Evolutionary conservation across 345 rosid species (phyloP), one percentile per base, ranked within the genome.

Genomic region (Limnanthes douglasii): DNA sequence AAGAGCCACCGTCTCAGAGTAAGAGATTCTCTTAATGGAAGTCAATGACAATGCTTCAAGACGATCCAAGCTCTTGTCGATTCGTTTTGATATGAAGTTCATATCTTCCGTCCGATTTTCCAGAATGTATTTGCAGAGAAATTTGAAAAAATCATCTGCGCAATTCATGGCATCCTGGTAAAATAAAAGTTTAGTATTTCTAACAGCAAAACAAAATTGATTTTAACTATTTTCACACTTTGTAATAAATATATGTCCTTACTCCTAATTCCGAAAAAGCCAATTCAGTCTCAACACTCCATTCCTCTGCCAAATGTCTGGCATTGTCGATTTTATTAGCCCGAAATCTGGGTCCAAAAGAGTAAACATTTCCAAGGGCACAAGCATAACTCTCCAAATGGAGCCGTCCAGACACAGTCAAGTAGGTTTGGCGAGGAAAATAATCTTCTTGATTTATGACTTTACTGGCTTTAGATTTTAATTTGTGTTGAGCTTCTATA

Each of bases 331-430:
- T 50, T 50, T 65, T 62, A 54, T 67, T 74, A 33, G 93, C 94
- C 24, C 18, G 48, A 45, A 77, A 90, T 53, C 82, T 67, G 26
- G 95, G 88, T 45, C 95, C 95, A 18, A 80, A 65, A 9, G 98
- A 54, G 60, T 79, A 90, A 31, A 90, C 94, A 43, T 84, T 66
- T 43, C 98, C 98, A 37, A 90, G 77, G 13, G 86, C 76, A 62
- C 78, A 72, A 6, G 95, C 94, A 49, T 68, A 80, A 59, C 98
- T 79, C 62, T 77, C 94, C 41, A 90, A 61, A 70, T 74, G 95
- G 52, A 72, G 72, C 45, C 64, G 73, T 22, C 98, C 94, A 12
- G 95, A 74, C 28, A 46, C 73, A 23, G 84, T 70, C 30, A 83
- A 64, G 42, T 59, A 76, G 41, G 75, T 43, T 9, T 53, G 66